Base-by-base conservation (phyloP, 441 rosid genomes). In the Adansonia madagascariensis region DNA sequence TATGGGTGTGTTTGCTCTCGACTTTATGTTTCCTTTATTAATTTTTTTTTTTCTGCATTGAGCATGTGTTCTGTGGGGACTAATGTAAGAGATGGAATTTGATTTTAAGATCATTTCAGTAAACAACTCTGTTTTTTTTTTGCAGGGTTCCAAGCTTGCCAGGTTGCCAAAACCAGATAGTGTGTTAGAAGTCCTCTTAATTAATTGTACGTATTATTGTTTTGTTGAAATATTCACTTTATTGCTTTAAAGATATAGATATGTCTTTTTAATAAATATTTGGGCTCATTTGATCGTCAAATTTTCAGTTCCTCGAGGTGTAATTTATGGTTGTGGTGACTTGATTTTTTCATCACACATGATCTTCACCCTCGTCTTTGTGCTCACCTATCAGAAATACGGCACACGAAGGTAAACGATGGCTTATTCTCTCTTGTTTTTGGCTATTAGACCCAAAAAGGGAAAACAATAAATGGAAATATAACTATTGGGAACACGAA, bases 281-380 rank as follows among this genome's bases (percentile, higher is more conserved):
- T 78, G 56, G 75, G 63, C 74, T 82, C 17, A 86, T 70, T 66
- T 82, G 27, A 65, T 78, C 78, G 76, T 15, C 65, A 71, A 79
- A 74, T 79, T 44, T 74, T 90, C 97, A 97, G 99, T 95, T 92
- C 97, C 98, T 74, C 91, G 88, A 35, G 99, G 99, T 31, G 89
- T 91, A 46, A 84, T 89, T 47, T 94, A 90, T 73, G 98, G 98
- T 39, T 96, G 99, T 75, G 99, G 99, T 76, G 99, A 96, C 86
- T 85, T 96, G 88, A 96, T 96, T 67, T 96, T 96, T 84, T 96
- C 99, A 65, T 96, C 99, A 3, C 99, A 96, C 84, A 96, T 94
- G 98, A 96, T 96, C 80, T 96, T 96, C 80, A 91, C 97, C 41
- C 85, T 96, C 2, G 96, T 96, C 68, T 96, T 96, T 84, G 98